Evolutionary conservation across 2,329 filamentous ascomycete genomes (phyloP).

Genomic region (Venturia oleaginea): DNA sequence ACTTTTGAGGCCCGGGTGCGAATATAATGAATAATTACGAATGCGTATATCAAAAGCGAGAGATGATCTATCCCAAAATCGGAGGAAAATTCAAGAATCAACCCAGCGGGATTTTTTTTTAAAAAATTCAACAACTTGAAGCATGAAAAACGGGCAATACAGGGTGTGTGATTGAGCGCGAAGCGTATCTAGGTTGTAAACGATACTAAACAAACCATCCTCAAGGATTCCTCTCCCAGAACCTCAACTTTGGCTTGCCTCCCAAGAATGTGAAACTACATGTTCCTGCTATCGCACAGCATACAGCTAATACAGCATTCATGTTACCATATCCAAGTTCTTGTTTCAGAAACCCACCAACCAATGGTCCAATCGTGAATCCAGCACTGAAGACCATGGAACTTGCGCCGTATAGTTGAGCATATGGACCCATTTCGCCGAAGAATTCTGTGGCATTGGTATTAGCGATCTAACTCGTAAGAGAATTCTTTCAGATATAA

Average conservation of each 20-base stretch:
- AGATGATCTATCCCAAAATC: too few species aligned
- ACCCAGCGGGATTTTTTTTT: too few species aligned
- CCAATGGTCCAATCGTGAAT: constrained; percentile 49
- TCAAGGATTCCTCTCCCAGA: background rate
- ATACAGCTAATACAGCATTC: constrained; percentile 41
- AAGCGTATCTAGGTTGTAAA: too few species aligned
- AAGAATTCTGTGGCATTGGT: constrained; percentile 35
- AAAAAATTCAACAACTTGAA: too few species aligned
- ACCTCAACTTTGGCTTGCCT: background rate
- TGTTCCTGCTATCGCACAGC: constrained; percentile 37
- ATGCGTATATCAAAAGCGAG: too few species aligned
- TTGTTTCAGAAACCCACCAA: constrained; percentile 45
- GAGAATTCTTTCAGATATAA: background rate
- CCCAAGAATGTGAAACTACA: background rate
- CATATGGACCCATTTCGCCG: constrained; percentile 49
- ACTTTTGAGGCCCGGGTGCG: too few species aligned
- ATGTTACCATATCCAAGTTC: constrained; percentile 49
- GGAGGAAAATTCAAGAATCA: too few species aligned
- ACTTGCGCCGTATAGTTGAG: constrained; percentile 56
- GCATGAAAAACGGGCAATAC: too few species aligned
- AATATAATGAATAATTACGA: too few species aligned
- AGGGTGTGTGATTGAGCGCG: too few species aligned
- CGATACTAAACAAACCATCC: too few species aligned
- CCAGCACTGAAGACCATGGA: constrained; percentile 54
- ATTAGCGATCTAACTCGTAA: background rate